Conservation (phyloP, 164 flowering plant genomes). For the Dillenia turbinata region DNA sequence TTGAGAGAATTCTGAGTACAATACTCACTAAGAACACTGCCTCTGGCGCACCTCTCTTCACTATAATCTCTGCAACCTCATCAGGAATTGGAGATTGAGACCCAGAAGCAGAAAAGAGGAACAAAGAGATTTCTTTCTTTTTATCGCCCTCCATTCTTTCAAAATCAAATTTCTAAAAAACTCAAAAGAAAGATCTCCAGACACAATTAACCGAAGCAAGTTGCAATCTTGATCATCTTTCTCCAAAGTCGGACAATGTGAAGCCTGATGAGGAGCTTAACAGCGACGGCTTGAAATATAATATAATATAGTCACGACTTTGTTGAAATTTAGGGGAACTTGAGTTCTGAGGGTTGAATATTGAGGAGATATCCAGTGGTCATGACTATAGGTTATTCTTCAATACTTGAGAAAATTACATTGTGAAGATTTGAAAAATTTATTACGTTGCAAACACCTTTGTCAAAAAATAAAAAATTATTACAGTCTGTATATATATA, state of each 20-base stretch:
- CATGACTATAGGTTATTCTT: too few species aligned
- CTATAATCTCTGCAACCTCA: slow-evolving; percentile 60
- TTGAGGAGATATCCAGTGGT: too few species aligned
- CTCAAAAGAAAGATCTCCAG: slow-evolving; percentile 33
- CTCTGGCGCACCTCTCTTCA: slow-evolving; percentile 31
- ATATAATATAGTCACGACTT: too few species aligned
- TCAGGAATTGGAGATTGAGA: slow-evolving; percentile 40
- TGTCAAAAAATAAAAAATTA: too few species aligned
- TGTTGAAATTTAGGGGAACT: too few species aligned
- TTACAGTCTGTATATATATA: too few species aligned
- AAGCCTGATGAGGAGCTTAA: slow-evolving; percentile 33
- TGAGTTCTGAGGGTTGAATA: too few species aligned
- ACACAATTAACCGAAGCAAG: slow-evolving; percentile 45
- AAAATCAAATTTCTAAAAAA: too few species aligned
- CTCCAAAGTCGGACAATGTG: slow-evolving; percentile 34
- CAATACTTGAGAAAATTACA: too few species aligned
- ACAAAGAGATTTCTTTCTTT: slow-evolving; percentile 13
- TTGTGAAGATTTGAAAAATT: too few species aligned
- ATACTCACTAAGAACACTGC: slow-evolving; percentile 31
- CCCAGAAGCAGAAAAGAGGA: slow-evolving; percentile 40
- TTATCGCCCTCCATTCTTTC: too few species aligned
- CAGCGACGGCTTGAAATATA: slow-evolving; percentile 6
- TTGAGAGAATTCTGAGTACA: slow-evolving; percentile 45
- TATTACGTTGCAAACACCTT: too few species aligned
- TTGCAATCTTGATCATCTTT: slow-evolving; percentile 38